These are phyloP conservation scores for Gossypium australe DNA, from an alignment of 345 rosid genomes.

Conservation along the genomic window DNA sequence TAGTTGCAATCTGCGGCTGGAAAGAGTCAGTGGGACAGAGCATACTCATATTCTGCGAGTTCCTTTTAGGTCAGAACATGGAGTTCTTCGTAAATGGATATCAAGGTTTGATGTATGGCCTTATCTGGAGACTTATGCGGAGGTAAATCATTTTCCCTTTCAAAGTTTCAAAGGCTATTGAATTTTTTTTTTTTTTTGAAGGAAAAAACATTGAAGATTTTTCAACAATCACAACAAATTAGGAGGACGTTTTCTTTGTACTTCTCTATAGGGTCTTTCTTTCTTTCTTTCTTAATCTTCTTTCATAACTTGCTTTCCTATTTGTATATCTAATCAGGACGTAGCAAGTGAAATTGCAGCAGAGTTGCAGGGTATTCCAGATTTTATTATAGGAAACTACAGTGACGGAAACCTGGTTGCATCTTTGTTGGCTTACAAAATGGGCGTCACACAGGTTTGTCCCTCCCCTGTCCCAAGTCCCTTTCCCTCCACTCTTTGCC, in stretches of 20 bases:
- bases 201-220: neutral
- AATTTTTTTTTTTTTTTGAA: neutral
- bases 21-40: constrained; percentile 92
- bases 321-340: constrained; percentile 45
- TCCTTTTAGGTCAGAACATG: constrained; percentile 89
- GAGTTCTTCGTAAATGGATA: constrained; percentile 88
- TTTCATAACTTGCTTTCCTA: constrained; percentile 11
- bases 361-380: constrained; percentile 82
- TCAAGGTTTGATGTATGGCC: constrained; percentile 99
- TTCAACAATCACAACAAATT: neutral
- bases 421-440: constrained; percentile 77
- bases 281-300: neutral
- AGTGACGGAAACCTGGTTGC: constrained; percentile 99
- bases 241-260: neutral
- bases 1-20: constrained; percentile 81
- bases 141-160: constrained; percentile 38
- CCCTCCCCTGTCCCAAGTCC: neutral
- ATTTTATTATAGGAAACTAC: constrained; percentile 92
- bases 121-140: constrained; percentile 80
- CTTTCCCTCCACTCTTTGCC: neutral
- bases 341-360: constrained; percentile 83
- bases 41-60: constrained; percentile 76
- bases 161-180: neutral
- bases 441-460: constrained; percentile 90
- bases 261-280: neutral